These are phyloP conservation scores for Bocquillonia castaneifolia DNA, from an alignment of 441 rosid species.

Conservation along the genomic window DNA sequence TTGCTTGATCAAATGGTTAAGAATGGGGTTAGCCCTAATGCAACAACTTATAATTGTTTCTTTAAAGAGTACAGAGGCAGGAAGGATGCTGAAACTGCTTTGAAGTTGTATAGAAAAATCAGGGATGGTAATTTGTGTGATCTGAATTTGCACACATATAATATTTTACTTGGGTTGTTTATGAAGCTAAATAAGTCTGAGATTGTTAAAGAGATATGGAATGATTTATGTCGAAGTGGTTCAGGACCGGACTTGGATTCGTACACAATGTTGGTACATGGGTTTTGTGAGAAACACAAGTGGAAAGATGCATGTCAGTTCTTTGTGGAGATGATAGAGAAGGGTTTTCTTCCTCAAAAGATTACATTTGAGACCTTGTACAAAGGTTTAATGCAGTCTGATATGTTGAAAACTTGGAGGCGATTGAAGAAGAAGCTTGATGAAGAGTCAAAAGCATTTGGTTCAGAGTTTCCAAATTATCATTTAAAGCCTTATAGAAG, in stretches of 20 bases:
- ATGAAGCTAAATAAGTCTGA: slow-evolving; percentile 49
- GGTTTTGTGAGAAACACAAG: slow-evolving; percentile 55
- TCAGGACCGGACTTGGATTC: slow-evolving; percentile 85
- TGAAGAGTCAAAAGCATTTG: slow-evolving; percentile 67
- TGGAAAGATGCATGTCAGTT: slow-evolving; percentile 77
- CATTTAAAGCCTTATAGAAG: slow-evolving; percentile 70
- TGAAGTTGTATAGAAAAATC: slow-evolving; percentile 71
- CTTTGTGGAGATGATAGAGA: slow-evolving; percentile 93
- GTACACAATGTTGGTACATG: slow-evolving; percentile 65
- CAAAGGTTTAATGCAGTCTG: slow-evolving; percentile 73
- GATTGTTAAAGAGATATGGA: slow-evolving; percentile 62
- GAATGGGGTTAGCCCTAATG: slow-evolving; percentile 56
- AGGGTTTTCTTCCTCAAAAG: slow-evolving; percentile 79
- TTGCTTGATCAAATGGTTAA: slow-evolving; percentile 64
- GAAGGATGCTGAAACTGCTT: slow-evolving; percentile 55
- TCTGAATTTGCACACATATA: slow-evolving; percentile 53
- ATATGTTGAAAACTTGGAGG: slow-evolving; percentile 89
- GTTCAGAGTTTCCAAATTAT: slow-evolving; percentile 65
- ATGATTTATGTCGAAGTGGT: slow-evolving; percentile 50
- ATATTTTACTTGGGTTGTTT: slow-evolving; percentile 61
- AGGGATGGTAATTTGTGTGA: slow-evolving; percentile 40
- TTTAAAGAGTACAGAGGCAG: slow-evolving; percentile 85
- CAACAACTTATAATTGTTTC: slow-evolving; percentile 75
- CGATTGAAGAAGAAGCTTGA: slow-evolving; percentile 86
- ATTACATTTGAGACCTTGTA: slow-evolving; percentile 76